Evolutionary conservation across 352 stramenopile species (phyloP).

Genomic region (Phytophthora constricta): DNA sequence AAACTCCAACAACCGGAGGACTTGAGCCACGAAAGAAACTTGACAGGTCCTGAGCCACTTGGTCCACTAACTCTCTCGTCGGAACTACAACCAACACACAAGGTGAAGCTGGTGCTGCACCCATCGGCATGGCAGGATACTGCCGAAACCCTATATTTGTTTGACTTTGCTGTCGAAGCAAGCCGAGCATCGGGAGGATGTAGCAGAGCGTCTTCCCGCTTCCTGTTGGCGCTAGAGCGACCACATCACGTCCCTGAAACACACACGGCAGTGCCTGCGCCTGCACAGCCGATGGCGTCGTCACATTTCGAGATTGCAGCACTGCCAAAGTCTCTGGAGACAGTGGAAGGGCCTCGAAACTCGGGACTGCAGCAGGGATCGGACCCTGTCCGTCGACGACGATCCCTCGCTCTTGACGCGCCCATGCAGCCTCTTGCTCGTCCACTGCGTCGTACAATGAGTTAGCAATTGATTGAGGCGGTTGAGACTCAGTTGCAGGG

Average conservation of each 20-base stretch:
- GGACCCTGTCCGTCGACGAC: slow-evolving; percentile 36
- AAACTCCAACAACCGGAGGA: slow-evolving; percentile 48
- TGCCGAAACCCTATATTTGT: slow-evolving; percentile 51
- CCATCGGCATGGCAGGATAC: slow-evolving; percentile 49
- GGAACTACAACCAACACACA: slow-evolving; percentile 93
- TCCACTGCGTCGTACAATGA: slow-evolving; percentile 4
- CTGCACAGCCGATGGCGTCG: slow-evolving; percentile 96
- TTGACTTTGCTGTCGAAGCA: slow-evolving; percentile 38
- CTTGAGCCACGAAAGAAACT: slow-evolving; percentile 32
- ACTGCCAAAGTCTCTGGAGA: slow-evolving; percentile 26
- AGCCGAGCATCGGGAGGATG: slow-evolving; percentile 88
- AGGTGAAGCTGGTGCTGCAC: slow-evolving; percentile 17
- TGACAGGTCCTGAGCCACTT: slow-evolving; percentile 89
- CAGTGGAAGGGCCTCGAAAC: slow-evolving; percentile 49
- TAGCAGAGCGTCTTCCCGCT: slow-evolving; percentile 98
- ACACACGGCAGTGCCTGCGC: slow-evolving; percentile 94
- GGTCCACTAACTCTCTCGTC: slow-evolving; percentile 95
- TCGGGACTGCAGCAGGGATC: slow-evolving; percentile 37
- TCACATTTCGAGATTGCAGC: slow-evolving; percentile 54
- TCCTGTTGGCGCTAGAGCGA: slow-evolving; percentile 94
- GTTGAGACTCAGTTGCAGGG: neutral
- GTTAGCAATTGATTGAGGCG: neutral
- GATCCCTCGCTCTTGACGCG: slow-evolving; percentile 62
- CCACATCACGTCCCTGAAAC: slow-evolving; percentile 88
- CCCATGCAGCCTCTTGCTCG: slow-evolving; percentile 54